phyloP scores from a whole-genome alignment of 768 basidiomycete species.

The Termitomyces sp. region DNA sequence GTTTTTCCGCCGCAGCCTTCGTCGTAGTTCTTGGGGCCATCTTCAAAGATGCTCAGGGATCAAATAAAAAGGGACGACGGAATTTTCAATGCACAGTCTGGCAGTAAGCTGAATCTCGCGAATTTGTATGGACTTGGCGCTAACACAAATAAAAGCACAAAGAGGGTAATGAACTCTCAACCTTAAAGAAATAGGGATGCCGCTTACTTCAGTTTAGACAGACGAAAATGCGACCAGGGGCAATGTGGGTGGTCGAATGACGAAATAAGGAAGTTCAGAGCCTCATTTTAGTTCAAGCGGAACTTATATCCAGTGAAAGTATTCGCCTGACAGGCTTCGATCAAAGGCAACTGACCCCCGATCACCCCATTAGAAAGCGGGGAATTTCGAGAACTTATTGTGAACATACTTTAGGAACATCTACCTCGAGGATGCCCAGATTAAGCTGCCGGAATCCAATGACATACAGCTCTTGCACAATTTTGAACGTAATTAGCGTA shows the following conservation, averaged over 20 bases:
- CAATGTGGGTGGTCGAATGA: conserved; percentile 31
- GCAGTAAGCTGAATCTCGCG: background rate
- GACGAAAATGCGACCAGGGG: conserved; percentile 4
- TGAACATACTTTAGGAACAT: background rate
- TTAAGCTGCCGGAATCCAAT: background rate
- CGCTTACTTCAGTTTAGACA: conserved; percentile 6
- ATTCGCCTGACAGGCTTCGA: conserved; percentile 49
- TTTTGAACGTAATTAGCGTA: background rate
- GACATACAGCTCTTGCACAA: background rate
- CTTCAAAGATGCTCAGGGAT: background rate
- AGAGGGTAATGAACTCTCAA: background rate
- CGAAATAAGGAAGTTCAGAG: conserved; percentile 33
- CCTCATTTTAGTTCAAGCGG: conserved; percentile 50
- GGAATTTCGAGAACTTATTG: background rate
- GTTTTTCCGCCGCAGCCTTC: conserved; percentile 41
- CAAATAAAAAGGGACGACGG: background rate
- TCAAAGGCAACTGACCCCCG: conserved; percentile 35
- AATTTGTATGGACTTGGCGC: background rate
- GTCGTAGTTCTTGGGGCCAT: conserved; percentile 44
- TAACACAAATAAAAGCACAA: conserved; percentile 18
- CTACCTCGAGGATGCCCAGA: background rate
- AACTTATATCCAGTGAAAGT: conserved; percentile 54
- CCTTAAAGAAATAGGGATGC: background rate
- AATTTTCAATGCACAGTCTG: background rate
- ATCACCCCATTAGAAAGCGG: conserved; percentile 25